Conservation (phyloP, 225 moss, liverwort and hornwort species). For the Marchantia polymorpha region DNA sequence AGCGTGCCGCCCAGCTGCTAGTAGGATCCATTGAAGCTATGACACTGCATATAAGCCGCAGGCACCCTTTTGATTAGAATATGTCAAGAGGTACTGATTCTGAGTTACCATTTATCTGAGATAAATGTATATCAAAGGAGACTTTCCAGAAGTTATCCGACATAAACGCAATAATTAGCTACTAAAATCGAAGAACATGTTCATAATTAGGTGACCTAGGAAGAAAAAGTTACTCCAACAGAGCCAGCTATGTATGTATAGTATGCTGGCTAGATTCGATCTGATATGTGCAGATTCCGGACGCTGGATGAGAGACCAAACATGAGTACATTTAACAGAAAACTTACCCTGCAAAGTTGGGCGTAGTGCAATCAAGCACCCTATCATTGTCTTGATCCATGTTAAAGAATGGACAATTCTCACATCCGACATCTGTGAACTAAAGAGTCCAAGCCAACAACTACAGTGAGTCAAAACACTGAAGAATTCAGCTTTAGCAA, state of each 20-base stretch:
- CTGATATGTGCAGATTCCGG: not conserved
- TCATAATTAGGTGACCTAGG: too few relatives aligned
- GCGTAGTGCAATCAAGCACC: slow-evolving; percentile 92
- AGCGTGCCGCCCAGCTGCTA: slow-evolving; percentile 96
- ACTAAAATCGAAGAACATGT: too few relatives aligned
- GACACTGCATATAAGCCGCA: slow-evolving; percentile 46
- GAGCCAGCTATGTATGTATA: not conserved
- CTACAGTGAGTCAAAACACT: not conserved
- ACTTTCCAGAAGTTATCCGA: too few relatives aligned
- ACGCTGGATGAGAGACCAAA: not conserved
- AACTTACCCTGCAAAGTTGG: slow-evolving; percentile 80
- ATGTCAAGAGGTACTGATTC: too few relatives aligned
- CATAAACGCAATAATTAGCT: too few relatives aligned
- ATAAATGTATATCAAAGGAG: too few relatives aligned
- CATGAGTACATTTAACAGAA: not conserved
- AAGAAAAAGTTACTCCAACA: not conserved
- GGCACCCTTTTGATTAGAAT: not conserved
- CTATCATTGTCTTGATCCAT: slow-evolving; percentile 97
- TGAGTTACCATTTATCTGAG: too few relatives aligned
- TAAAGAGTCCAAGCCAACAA: slow-evolving; percentile 21
- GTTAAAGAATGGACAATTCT: slow-evolving; percentile 88
- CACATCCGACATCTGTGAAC: slow-evolving; percentile 87
- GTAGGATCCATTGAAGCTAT: slow-evolving; percentile 97
- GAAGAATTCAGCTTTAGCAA: too few relatives aligned
- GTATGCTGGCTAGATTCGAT: not conserved